These are phyloP conservation scores for Ustilago esculenta DNA, from an alignment of 1,284 basidiomycete species.

Conservation along the genomic window DNA sequence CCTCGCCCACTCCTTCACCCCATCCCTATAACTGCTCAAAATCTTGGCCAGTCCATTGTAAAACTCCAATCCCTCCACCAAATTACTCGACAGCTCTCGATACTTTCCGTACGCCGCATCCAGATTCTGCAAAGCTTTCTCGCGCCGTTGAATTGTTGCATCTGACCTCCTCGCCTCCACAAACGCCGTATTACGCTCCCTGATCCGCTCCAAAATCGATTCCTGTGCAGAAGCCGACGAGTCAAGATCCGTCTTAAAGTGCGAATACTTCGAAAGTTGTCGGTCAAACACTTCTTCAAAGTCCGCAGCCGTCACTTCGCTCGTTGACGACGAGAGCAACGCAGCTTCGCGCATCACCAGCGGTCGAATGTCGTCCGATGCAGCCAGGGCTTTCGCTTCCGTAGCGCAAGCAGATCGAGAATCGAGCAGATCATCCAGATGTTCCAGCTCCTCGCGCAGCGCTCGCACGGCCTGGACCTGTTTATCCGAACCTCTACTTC, in stretches of 20 bases:
- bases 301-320: slow-evolving; percentile 71
- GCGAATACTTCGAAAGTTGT: slow-evolving; percentile 83
- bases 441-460: slow-evolving; percentile 81
- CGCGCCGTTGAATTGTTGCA: slow-evolving; percentile 80
- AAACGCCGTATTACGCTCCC: slow-evolving; percentile 82
- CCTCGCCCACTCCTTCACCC: slow-evolving; percentile 48
- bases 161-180: slow-evolving; percentile 82
- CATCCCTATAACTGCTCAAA: slow-evolving; percentile 43
- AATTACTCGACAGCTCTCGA: slow-evolving; percentile 82
- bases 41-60: slow-evolving; percentile 56
- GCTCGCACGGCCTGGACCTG: slow-evolving; percentile 70
- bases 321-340: slow-evolving; percentile 66
- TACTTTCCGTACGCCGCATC: slow-evolving; percentile 89
- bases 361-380: slow-evolving; percentile 79
- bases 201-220: slow-evolving; percentile 75
- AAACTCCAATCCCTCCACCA: slow-evolving; percentile 82
- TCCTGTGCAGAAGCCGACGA: slow-evolving; percentile 75
- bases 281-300: slow-evolving; percentile 81
- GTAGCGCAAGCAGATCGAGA: slow-evolving; percentile 72
- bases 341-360: slow-evolving; percentile 76
- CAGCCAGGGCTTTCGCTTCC: slow-evolving; percentile 75
- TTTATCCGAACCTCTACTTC: slow-evolving; percentile 7
- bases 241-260: slow-evolving; percentile 75
- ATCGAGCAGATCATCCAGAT: slow-evolving; percentile 77
- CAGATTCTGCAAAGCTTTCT: slow-evolving; percentile 84